Conservation (phyloP, 306 rosid species). For the Bauhinia variegata region DNA sequence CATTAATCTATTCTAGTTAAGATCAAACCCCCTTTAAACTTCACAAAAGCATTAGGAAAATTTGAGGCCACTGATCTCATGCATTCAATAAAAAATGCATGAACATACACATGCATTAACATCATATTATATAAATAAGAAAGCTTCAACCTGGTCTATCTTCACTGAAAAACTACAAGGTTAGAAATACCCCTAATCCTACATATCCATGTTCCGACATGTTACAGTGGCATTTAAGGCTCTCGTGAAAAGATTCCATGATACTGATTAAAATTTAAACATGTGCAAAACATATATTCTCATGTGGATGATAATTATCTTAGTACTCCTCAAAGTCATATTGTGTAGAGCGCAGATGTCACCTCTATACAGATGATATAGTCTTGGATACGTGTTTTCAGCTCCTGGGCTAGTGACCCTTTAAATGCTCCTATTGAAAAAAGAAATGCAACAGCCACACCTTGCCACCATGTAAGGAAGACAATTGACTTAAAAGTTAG, state of each 20-base stretch:
- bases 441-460: slow-evolving; percentile 89
- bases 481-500: slow-evolving; percentile 86
- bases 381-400: slow-evolving; percentile 88
- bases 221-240: background rate
- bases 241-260: slow-evolving; percentile 8
- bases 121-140: background rate
- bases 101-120: background rate
- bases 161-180: background rate
- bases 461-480: slow-evolving; percentile 99
- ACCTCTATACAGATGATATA: slow-evolving; percentile 99
- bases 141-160: background rate
- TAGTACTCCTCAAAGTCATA: slow-evolving; percentile 2
- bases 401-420: slow-evolving; percentile 84
- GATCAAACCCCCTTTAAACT: background rate
- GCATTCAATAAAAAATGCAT: background rate
- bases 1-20: background rate
- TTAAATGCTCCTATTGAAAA: slow-evolving; percentile 82
- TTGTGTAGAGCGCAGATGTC: slow-evolving; percentile 16
- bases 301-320: slow-evolving; percentile 9
- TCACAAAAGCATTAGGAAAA: slow-evolving; percentile 2
- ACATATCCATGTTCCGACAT: slow-evolving; percentile 5
- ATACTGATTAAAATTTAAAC: slow-evolving; percentile 11
- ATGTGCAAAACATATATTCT: background rate
- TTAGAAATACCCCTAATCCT: slow-evolving; percentile 10
- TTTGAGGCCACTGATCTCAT: background rate